Evolutionary conservation across 192 early-diverging fungal genomes (phyloP), one percentile per base, ranked within the genome.

Genomic region (Funneliformis mosseae): DNA sequence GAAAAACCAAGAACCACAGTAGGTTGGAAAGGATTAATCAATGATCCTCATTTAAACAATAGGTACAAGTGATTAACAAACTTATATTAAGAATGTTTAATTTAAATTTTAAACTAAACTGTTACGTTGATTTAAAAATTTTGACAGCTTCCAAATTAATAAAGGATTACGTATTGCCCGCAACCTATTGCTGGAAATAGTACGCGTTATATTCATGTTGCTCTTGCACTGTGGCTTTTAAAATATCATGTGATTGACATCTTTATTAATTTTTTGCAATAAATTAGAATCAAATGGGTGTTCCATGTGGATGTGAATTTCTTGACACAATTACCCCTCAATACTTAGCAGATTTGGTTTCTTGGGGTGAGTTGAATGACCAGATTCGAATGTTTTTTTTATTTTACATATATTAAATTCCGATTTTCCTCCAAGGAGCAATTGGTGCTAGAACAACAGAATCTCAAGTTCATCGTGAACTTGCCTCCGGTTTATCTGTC

Each of bases 1-100:
- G 94, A 95, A 84, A 95, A 95, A 84, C 94, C 94, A 10, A 87
- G 93, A 76, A 93, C 92, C 12, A 94, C 92, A 18, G 90, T 95
- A 12, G 96, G 96, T 21, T 98, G 96, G 96, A 97, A 97, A 84
- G 97, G 96, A 33, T 88, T 98, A 46, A 98, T 95, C 83, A 94
- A 94, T 83, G 94, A 94, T 77, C 93, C 94, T 33, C 84, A 88
- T 33, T 84, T 94, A 45, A 92, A 95, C 83, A 88, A 90, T 85
- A 87, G 87, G 87, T 86, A 81, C 48, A 50, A 50, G 33, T n/a
- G 3, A 33, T 33, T 33, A 2, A 55, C 16, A 55, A 18, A 55
- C 18, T 55, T 55, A 55, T 55, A n/a, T 55, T 16, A 55, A 50
- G 18, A 4, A 3, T 0, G 5, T 5, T n/a, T 0, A 55, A 16